Evolutionary conservation across 768 basidiomycete species (phyloP), one percentile per base, ranked within the genome.

Genomic region (Leccinum pellstonianum): DNA sequence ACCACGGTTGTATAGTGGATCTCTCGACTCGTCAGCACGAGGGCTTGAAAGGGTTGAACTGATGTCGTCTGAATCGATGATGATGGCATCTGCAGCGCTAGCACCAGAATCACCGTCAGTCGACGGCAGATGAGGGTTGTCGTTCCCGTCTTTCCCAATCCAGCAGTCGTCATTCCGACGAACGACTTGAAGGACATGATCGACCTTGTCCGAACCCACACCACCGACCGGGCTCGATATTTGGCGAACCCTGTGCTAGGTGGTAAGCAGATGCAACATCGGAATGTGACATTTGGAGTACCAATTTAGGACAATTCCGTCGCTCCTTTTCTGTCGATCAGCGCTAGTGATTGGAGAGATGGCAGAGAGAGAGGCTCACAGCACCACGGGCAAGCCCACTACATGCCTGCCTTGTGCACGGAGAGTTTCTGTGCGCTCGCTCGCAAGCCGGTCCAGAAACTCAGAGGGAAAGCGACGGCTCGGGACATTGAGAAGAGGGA

Each of bases 241-340:
- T 31, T 57, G 46, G 52, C 57, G 60, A 19, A 69, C 61, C 69
- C 65, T 69, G 58, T 55, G 50, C 35, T 53, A 33, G 33, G 31
- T 7, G n/a, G 46, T 73, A 9, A 69, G 55, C 11, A 23, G 33
- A 48, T 54, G 57, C 15, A 55, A 14, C 27, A 31, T 37, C 10
- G 19, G 55, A 50, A 17, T 5, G 33, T 38, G 47, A 43, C 25
- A 52, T 10, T 51, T 14, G 35, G 51, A 51, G 49, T 67, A 69
- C 73, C 73, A 75, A 57, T 72, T 70, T 50, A 73, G 41, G 46
- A 67, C 53, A 25, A 74, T 69, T 2, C 70, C 66, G 21, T 75
- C 72, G 46, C 64, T 68, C 8, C 72, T 72, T 50, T 54, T 17
- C 31, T 48, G 35, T 19, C 27, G 46, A 55, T 71, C 47, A 65